Evolutionary conservation across 768 basidiomycete genomes (phyloP).

Genomic region (Leccinellum luteum): DNA sequence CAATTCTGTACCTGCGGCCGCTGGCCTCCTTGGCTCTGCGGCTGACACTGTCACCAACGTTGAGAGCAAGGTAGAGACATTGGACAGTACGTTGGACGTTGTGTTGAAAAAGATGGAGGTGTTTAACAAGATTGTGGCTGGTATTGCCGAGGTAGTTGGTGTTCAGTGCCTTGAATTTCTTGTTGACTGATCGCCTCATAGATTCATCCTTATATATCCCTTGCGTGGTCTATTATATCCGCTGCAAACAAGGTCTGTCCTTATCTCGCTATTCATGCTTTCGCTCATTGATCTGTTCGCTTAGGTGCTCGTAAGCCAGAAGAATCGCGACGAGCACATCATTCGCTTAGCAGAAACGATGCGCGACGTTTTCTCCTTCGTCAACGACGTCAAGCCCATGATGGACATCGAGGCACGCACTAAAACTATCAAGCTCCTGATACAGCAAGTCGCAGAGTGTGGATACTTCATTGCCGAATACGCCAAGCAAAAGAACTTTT

Average conservation of each 20-base stretch:
- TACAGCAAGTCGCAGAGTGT: not conserved
- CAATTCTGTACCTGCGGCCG: too few relatives aligned
- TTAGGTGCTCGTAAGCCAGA: not conserved
- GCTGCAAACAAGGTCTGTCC: not conserved
- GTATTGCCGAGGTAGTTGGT: not conserved
- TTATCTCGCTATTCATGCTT: not conserved
- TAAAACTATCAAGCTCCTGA: not conserved
- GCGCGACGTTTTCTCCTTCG: not conserved
- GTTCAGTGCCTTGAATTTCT: not conserved
- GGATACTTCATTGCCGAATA: not conserved
- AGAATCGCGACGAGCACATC: not conserved
- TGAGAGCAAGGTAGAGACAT: too few relatives aligned
- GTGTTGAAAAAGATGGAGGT: not conserved
- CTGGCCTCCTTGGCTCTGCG: not conserved
- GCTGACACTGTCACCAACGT: too few relatives aligned
- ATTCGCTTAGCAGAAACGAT: not conserved
- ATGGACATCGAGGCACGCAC: not conserved
- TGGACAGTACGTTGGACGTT: not conserved
- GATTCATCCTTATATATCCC: not conserved
- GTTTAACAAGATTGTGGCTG: not conserved
- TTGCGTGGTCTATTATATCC: not conserved
- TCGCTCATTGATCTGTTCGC: not conserved
- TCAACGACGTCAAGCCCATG: not conserved
- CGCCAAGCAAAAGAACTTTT: not conserved
- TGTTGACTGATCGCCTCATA: not conserved